These are phyloP conservation scores for Phytophthora chlamydospora DNA, from an alignment of 352 stramenopile species.

Conservation along the genomic window DNA sequence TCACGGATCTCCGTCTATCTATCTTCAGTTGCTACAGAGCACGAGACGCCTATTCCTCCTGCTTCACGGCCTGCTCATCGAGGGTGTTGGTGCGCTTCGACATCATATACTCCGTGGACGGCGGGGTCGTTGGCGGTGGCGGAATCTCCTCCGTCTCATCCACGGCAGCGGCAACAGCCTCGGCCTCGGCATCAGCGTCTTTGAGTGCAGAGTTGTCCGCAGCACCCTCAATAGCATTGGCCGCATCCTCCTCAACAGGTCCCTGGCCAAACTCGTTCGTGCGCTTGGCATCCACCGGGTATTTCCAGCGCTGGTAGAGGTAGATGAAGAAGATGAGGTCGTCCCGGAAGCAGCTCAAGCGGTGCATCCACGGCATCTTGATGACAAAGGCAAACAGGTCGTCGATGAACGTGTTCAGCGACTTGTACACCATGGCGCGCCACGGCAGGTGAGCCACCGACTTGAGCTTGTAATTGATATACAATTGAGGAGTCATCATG, in stretches of 20 bases:
- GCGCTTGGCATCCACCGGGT: constrained; percentile 91
- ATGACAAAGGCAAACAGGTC: constrained; percentile 93
- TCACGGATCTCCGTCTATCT: too few species aligned
- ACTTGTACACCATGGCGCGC: constrained; percentile 98
- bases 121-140: constrained; percentile 23
- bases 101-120: constrained; percentile 63
- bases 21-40: too few species aligned
- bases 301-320: constrained; percentile 98
- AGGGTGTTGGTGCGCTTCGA: constrained; percentile 54
- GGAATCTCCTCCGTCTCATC: constrained; percentile 33
- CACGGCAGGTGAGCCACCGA: constrained; percentile 96
- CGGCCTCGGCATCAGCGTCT: constrained; percentile 15
- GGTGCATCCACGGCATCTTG: constrained; percentile 96
- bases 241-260: constrained; percentile 51
- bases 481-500: constrained; percentile 98
- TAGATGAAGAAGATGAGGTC: constrained; percentile 99
- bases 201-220: constrained; percentile 5
- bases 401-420: constrained; percentile 95
- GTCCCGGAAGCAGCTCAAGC: constrained; percentile 98
- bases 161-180: constrained; percentile 24
- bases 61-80: constrained; percentile 20
- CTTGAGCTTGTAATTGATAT: constrained; percentile 99
- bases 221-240: constrained; percentile 38
- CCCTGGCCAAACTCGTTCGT: constrained; percentile 95
- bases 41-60: constrained; percentile 15